phyloP scores from a whole-genome alignment of 768 basidiomycete genomes.

The Lepiota venenata region DNA sequence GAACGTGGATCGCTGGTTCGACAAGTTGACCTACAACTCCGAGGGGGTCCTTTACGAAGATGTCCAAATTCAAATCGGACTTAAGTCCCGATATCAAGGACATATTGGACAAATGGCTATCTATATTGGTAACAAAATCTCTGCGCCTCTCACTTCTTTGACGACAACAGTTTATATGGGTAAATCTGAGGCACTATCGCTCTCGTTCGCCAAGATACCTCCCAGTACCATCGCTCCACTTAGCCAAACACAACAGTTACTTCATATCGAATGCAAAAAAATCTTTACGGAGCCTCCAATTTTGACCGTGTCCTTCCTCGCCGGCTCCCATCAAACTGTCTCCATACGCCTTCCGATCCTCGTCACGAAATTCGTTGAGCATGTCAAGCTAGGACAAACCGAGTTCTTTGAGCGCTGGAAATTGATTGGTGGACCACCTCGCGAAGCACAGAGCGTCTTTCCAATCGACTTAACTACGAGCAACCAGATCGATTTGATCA shows the following conservation, averaged over 20 bases:
- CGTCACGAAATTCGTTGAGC: constrained; percentile 90
- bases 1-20: constrained; percentile 88
- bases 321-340: constrained; percentile 87
- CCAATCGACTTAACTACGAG: constrained; percentile 63
- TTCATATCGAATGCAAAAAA: constrained; percentile 95
- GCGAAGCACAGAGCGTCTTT: constrained; percentile 88
- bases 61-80: constrained; percentile 89
- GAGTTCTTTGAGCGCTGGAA: constrained; percentile 99
- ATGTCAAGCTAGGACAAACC: constrained; percentile 74
- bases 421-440: constrained; percentile 91
- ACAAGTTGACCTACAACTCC: constrained; percentile 69
- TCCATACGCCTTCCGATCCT: constrained; percentile 84
- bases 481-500: constrained; percentile 73
- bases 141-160: constrained; percentile 86
- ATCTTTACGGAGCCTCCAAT: constrained; percentile 75
- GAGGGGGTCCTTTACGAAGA: constrained; percentile 98
- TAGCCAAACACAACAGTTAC: constrained; percentile 88
- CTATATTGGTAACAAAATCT: constrained; percentile 95
- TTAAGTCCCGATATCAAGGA: constrained; percentile 96
- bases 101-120: constrained; percentile 92
- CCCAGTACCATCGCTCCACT: constrained; percentile 75
- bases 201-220: constrained; percentile 89
- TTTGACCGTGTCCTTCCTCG: constrained; percentile 85
- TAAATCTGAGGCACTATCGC: constrained; percentile 73
- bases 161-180: constrained; percentile 75